Evolutionary conservation across 2,329 filamentous ascomycete genomes (phyloP).

Genomic region (Leptographium procerum): DNA sequence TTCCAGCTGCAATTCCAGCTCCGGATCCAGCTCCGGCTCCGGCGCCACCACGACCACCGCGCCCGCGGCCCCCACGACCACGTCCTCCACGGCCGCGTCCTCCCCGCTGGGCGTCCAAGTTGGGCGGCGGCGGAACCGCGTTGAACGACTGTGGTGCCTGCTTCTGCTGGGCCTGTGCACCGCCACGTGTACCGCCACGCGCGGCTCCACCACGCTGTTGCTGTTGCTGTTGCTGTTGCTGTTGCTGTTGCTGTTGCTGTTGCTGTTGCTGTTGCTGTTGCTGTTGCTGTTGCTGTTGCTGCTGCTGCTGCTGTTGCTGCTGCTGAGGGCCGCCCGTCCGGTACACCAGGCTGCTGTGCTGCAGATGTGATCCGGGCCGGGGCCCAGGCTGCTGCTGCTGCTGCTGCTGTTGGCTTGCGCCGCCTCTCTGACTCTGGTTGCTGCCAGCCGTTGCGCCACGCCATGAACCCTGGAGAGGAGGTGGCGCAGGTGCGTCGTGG

Average conservation of each 20-base stretch:
- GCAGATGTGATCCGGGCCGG: constrained; percentile 24
- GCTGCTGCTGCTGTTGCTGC: constrained; percentile 4
- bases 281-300: constrained; percentile 16
- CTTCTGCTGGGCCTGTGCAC: background rate
- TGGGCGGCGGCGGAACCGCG: constrained; percentile 49
- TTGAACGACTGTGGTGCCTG: constrained; percentile 28
- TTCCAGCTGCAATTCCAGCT: background rate
- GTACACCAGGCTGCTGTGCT: constrained; percentile 43
- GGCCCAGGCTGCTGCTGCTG: constrained; percentile 18
- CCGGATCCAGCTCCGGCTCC: too few relatives aligned
- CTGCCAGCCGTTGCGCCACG: constrained; percentile 43
- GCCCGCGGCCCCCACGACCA: background rate
- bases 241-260: constrained; percentile 4
- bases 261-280: constrained; percentile 5
- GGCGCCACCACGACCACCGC: background rate
- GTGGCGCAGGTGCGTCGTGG: constrained; percentile 42
- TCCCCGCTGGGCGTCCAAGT: constrained; percentile 34
- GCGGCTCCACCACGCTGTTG: constrained; percentile 13
- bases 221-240: constrained; percentile 16
- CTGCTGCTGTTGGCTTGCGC: constrained; percentile 23
- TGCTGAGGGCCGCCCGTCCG: constrained; percentile 19
- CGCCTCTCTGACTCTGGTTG: constrained; percentile 12
- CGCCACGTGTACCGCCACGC: constrained; percentile 8
- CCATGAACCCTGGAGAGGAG: constrained; percentile 44
- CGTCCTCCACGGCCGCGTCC: constrained; percentile 24